Base-by-base conservation (phyloP, 2,329 filamentous ascomycete species). In the Daldinia sp. region DNA sequence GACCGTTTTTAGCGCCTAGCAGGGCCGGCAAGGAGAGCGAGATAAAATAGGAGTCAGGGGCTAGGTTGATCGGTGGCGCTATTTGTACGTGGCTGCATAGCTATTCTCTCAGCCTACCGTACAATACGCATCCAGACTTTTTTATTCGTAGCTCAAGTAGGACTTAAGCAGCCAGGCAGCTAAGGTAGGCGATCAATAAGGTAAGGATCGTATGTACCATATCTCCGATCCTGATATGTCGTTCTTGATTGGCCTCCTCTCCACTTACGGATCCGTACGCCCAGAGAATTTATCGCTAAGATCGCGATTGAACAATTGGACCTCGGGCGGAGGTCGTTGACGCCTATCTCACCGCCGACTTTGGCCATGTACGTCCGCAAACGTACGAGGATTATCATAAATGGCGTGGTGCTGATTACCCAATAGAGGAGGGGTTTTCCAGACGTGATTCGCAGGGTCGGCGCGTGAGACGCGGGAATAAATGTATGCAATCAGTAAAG, bases 361-460 rank as follows among this genome's bases (percentile, higher is more conserved):
- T 56, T 39, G 49, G 23, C 52, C 13, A 29, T 51, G 59, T 67
- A 62, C 58, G 61, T 41, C 55, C 61, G 58, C 27, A 32, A 62
- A 61, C 64, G 34, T 67, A 67, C 64, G 64, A 64, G 54, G 48
- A 66, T 15, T 49, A 52, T 41, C 39, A 58, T 19, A 51, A 58
- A 61, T 67, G 64, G 54, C 61, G 51, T 67, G 64, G 49, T 67
- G 25, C 27, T 4, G 47, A 53, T 37, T 57, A 57, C 9, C 61
- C 61, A 64, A 64, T 61, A 17, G 32, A 56, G 48, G 57, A 37
- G 32, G 53, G 47, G 47, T n/a, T 34, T 32, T 49, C 17, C 27
- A 43, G 37, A 25, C 19, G 48, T 53, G 23, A 11, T 41, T 49
- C 48, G 17, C 27, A 32, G 45, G 15, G 17, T 10, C 34, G 43